These are phyloP conservation scores for Exophiala bonariae DNA, from an alignment of 2,329 filamentous ascomycete species.

Conservation along the genomic window DNA sequence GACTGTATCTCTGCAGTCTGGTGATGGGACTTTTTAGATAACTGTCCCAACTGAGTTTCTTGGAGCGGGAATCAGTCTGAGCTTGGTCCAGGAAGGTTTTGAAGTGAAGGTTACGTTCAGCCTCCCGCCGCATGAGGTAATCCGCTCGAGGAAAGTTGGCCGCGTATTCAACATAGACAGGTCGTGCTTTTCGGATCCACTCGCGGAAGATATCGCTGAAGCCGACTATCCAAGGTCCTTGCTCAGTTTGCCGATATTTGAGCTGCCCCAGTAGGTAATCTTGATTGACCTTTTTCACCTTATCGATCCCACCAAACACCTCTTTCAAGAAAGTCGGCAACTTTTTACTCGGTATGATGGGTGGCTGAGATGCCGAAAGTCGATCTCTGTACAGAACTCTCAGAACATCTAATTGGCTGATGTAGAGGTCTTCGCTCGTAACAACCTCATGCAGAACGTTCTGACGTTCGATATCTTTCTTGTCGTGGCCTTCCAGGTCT, in stretches of 20 bases:
- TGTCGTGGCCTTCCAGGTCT: conserved; percentile 67
- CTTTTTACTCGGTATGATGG: conserved; percentile 76
- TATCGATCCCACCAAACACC: conserved; percentile 89
- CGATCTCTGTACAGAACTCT: conserved; percentile 82
- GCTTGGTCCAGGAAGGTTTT: conserved; percentile 79
- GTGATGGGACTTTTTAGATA: conserved; percentile 94
- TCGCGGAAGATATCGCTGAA: conserved; percentile 98
- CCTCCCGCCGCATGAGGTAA: conserved; percentile 80
- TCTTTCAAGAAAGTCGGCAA: conserved; percentile 76
- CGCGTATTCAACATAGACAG: conserved; percentile 89
- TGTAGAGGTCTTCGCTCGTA: conserved; percentile 86
- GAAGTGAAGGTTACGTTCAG: conserved; percentile 82
- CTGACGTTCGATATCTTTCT: conserved; percentile 89
- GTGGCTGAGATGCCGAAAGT: conserved; percentile 69
- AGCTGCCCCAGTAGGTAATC: conserved; percentile 88
- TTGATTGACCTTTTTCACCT: conserved; percentile 86
- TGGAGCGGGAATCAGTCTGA: conserved; percentile 73
- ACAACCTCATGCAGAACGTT: conserved; percentile 96
- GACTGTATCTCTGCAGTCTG: conserved; percentile 82
- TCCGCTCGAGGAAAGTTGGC: conserved; percentile 81
- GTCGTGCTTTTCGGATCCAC: conserved; percentile 93
- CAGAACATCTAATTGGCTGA: conserved; percentile 84
- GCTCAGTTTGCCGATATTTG: conserved; percentile 94
- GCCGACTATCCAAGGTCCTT: conserved; percentile 89
- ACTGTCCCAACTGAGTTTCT: conserved; percentile 87